Conservation (phyloP, 169 alveolate genomes). For the Plasmodium adleri region DNA sequence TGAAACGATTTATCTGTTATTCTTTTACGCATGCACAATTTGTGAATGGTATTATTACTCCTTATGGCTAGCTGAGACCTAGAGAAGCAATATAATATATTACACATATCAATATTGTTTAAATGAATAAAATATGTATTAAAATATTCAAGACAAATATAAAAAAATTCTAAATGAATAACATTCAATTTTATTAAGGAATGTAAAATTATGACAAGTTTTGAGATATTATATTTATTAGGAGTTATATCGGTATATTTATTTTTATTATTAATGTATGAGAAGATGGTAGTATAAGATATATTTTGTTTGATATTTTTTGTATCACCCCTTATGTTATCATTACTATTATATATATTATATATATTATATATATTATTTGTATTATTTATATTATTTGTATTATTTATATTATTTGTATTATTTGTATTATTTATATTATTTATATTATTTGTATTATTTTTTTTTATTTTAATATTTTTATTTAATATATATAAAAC, state of each 20-base stretch:
- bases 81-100: conserved; percentile 21
- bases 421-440: too few relatives aligned
- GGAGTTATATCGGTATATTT: too few relatives aligned
- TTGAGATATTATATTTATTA: conserved; percentile 14
- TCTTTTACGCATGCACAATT: conserved; percentile 3
- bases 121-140: conserved; percentile 19
- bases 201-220: conserved; percentile 35
- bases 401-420: too few relatives aligned
- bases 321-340: too few relatives aligned
- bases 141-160: conserved; percentile 1
- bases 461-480: background rate
- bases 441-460: background rate
- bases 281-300: too few relatives aligned
- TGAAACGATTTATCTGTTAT: background rate
- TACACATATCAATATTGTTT: conserved; percentile 50
- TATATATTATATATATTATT: too few relatives aligned
- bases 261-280: too few relatives aligned
- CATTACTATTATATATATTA: too few relatives aligned
- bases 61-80: background rate
- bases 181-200: conserved; percentile 12
- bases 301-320: too few relatives aligned
- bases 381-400: too few relatives aligned
- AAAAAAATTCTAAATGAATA: conserved; percentile 44
- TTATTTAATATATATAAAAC: background rate
- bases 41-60: background rate